A percentile compares a stretch with the other conserved stretches of the same genome.
phyloP scores from a whole-genome alignment of 2,329 filamentous ascomycete species.

The Gliomastix tumulicola region DNA sequence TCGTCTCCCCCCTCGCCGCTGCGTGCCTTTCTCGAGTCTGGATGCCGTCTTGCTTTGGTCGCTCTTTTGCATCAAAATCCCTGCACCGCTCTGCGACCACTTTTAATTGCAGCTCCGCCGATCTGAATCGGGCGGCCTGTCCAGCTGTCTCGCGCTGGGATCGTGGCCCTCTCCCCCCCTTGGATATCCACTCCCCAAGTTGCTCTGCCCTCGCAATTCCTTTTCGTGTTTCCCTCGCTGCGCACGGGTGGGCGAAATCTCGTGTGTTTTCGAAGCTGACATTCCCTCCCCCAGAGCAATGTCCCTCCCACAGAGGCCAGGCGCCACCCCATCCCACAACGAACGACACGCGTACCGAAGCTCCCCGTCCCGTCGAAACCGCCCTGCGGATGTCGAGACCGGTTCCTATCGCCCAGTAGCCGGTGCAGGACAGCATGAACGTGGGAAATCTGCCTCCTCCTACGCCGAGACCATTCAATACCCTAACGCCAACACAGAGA shows the following conservation, averaged over 20 bases:
- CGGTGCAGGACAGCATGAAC: constrained; percentile 37
- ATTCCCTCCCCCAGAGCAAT: constrained; percentile 38
- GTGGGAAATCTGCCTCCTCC: constrained; percentile 50
- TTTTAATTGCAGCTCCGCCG: too few species aligned
- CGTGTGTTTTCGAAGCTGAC: too few species aligned
- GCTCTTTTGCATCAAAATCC: too few species aligned
- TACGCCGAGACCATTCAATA: constrained; percentile 50
- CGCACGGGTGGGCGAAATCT: too few species aligned
- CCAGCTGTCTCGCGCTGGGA: too few species aligned
- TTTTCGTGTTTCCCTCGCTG: neutral
- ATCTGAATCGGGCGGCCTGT: too few species aligned
- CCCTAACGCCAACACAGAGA: constrained; percentile 50
- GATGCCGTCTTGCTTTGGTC: too few species aligned
- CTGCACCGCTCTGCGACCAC: too few species aligned
- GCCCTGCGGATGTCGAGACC: constrained; percentile 64
- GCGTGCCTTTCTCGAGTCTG: too few species aligned
- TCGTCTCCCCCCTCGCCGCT: too few species aligned
- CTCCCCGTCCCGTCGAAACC: constrained; percentile 58
- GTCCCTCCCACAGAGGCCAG: constrained; percentile 60
- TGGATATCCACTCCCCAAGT: too few species aligned
- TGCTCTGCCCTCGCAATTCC: neutral
- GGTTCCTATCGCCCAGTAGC: constrained; percentile 41
- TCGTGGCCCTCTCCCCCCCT: too few species aligned
- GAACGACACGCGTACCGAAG: constrained; percentile 59
- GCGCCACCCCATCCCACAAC: constrained; percentile 50